Base-by-base conservation (phyloP, 2,329 filamentous ascomycete genomes). In the Neonectria hederae region DNA sequence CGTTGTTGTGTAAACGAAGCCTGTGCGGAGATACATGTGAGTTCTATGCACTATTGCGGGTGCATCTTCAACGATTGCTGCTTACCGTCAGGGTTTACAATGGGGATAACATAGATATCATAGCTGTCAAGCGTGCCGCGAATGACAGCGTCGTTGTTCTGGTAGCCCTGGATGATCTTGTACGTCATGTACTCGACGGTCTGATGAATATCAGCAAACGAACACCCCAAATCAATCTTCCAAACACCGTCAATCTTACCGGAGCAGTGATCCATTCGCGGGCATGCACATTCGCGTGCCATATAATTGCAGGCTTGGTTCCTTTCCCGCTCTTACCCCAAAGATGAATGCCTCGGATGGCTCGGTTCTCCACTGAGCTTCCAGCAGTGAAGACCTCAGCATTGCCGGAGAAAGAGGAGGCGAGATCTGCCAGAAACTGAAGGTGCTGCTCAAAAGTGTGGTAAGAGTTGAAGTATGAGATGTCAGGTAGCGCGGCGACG, bases 41-140 rank as follows among this genome's bases (percentile, higher is more conserved):
- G 38, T 8, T 4, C 1, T 2, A 0, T 19, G 19, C 0, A 3
- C 3, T 0, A 5, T 38, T 9, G 21, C 14, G 19, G 5, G 2
- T 11, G 14, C 22, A 1, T 13, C 5, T 2, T 0, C 19, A 3
- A 5, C 17, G n/a, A 9, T 8, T 0, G 0, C 4, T 5, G 2
- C 78, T 70, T 72, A 84, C 84, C 86, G 59, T 89, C 87, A 0
- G 87, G 86, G 72, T 90, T 90, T 17, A 88, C 86, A 24, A 89
- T 77, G 3, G 88, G 87, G 65, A 90, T 82, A 68, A 91, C 83
- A 75, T 89, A 90, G 68, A 89, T 89, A 76, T 92, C 90, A 72
- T 88, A 90, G 59, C 82, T 86, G 75, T 90, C 83, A 24, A 90
- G 81, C 1, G 65, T 69, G n/a, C 45, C 19, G 48, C 45, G 62